These are phyloP conservation scores for Physcia stellaris DNA, from an alignment of 495 filamentous ascomycete genomes.

Conservation along the genomic window DNA sequence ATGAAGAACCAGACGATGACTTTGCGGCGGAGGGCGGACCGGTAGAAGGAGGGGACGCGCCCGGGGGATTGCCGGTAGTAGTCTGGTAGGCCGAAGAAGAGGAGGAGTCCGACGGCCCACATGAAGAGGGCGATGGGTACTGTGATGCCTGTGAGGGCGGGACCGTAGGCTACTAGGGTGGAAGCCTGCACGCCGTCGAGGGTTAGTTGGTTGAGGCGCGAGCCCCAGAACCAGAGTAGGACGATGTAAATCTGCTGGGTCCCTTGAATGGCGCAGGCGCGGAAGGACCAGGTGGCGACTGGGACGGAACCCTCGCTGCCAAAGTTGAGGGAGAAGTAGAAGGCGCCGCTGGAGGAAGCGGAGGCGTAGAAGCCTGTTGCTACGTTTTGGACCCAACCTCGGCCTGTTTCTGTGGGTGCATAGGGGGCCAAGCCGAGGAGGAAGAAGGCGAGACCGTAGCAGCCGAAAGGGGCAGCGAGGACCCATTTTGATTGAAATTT, in stretches of 20 bases:
- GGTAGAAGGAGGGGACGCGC: constrained; percentile 36
- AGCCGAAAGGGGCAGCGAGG: constrained; percentile 39
- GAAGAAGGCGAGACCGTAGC: constrained; percentile 50
- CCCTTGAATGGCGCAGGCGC: constrained; percentile 49
- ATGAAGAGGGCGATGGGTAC: constrained; percentile 37
- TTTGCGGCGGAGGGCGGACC: neutral
- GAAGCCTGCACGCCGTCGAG: constrained; percentile 15
- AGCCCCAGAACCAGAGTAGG: constrained; percentile 55
- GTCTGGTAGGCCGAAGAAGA: constrained; percentile 44
- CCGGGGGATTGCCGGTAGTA: constrained; percentile 58
- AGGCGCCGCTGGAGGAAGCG: constrained; percentile 44
- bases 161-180: constrained; percentile 17
- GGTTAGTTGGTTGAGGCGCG: constrained; percentile 22
- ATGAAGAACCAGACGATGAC: constrained; percentile 28
- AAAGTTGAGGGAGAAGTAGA: constrained; percentile 57
- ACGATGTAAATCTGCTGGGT: constrained; percentile 50
- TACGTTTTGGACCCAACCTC: constrained; percentile 39
- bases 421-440: constrained; percentile 40
- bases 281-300: constrained; percentile 48
- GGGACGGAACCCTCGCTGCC: constrained; percentile 46
- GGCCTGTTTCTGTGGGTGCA: constrained; percentile 14
- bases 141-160: constrained; percentile 29
- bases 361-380: constrained; percentile 47
- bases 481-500: constrained; percentile 41
- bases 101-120: constrained; percentile 34